These are phyloP conservation scores for Erodium trifolium DNA, from an alignment of 441 rosid species.

Conservation along the genomic window DNA sequence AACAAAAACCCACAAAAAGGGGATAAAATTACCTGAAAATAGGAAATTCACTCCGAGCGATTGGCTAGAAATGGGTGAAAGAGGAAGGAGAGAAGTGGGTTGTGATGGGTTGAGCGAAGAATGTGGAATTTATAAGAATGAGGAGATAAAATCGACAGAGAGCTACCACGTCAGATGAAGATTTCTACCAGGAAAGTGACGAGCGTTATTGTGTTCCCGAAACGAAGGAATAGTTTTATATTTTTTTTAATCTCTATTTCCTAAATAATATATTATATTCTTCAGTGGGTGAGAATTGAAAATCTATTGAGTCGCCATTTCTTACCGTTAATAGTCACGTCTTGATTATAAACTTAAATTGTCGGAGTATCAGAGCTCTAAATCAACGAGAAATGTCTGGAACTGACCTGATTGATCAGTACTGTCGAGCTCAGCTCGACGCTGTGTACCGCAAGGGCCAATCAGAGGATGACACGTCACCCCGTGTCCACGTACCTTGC, in stretches of 20 bases:
- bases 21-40: constrained; percentile 3
- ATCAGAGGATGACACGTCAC: neutral
- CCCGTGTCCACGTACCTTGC: neutral
- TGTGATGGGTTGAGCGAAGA: constrained; percentile 7
- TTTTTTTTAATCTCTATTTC: neutral
- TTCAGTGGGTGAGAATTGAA: neutral
- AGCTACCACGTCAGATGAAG: constrained; percentile 39
- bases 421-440: neutral
- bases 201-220: neutral
- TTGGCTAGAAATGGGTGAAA: neutral
- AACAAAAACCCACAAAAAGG: neutral
- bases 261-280: neutral
- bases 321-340: too few relatives aligned
- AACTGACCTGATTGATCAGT: too few relatives aligned
- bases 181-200: constrained; percentile 7
- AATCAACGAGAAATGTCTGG: too few relatives aligned
- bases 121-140: neutral
- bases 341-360: too few relatives aligned
- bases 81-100: constrained; percentile 1
- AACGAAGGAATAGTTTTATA: constrained; percentile 3
- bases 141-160: constrained; percentile 33
- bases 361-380: too few relatives aligned
- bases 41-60: neutral
- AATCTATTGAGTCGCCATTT: neutral
- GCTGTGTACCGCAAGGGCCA: neutral